A percentile compares a stretch with the other conserved stretches of the same genome.
Evolutionary conservation across 108 stramenopile species (phyloP).

Genomic region (Fragilariopsis cylindrus): DNA sequence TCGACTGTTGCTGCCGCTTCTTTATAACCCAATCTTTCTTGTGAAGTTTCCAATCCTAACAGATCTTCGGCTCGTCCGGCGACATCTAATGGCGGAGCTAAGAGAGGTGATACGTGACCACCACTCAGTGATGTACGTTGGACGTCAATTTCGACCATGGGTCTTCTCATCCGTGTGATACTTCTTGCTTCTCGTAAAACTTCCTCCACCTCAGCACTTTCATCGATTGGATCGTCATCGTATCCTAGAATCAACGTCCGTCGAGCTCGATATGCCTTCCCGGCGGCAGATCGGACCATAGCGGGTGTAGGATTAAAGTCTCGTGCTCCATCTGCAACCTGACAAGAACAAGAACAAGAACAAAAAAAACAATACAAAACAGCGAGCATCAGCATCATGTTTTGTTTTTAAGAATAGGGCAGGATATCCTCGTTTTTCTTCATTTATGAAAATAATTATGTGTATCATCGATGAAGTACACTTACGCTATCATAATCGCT

Average conservation of each 20-base stretch:
- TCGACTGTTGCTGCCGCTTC: conserved; percentile 62
- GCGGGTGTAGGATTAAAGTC: conserved; percentile 89
- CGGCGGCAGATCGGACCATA: conserved; percentile 64
- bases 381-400: background rate
- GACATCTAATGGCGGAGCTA: conserved; percentile 66
- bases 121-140: conserved; percentile 61
- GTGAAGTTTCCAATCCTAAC: conserved; percentile 59
- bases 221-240: conserved; percentile 86
- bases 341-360: background rate
- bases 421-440: no score
- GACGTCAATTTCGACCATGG: conserved; percentile 89
- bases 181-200: conserved; percentile 82
- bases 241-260: conserved; percentile 86
- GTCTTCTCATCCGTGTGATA: conserved; percentile 87
- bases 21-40: conserved; percentile 45
- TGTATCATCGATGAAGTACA: background rate
- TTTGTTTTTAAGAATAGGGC: no score
- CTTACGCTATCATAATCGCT: conserved; percentile 16
- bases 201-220: conserved; percentile 82
- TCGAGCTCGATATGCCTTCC: conserved; percentile 85
- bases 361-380: background rate
- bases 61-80: conserved; percentile 63
- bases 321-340: conserved; percentile 76
- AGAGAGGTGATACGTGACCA: conserved; percentile 71
- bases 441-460: background rate